A percentile compares a stretch with the other conserved stretches of the same genome.
Conservation (phyloP, 345 rosid genomes). For the Cardamine occulta region DNA sequence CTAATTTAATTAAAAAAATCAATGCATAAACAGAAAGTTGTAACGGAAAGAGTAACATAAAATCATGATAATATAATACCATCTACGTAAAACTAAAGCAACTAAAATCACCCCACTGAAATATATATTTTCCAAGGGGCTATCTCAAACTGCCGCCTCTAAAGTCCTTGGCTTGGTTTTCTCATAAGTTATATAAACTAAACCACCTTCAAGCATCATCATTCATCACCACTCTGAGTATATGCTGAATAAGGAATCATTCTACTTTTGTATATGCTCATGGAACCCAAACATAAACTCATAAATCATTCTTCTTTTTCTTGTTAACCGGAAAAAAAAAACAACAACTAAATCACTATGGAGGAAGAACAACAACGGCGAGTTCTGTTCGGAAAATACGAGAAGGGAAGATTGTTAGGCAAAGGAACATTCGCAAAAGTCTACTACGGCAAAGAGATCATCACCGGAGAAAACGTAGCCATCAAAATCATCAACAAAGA, state of each 20-base stretch:
- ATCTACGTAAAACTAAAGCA: background rate
- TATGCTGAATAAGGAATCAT: slow-evolving; percentile 21
- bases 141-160: background rate
- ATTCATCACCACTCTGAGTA: background rate
- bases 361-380: slow-evolving; percentile 48
- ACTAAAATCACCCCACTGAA: slow-evolving; percentile 6
- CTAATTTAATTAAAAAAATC: background rate
- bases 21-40: no score
- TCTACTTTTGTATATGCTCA: slow-evolving; percentile 23
- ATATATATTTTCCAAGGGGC: slow-evolving; percentile 25
- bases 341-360: background rate
- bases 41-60: background rate
- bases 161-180: background rate
- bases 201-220: slow-evolving; percentile 11
- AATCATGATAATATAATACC: background rate
- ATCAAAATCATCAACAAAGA: slow-evolving; percentile 69
- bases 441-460: slow-evolving; percentile 53
- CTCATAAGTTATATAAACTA: background rate
- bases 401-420: slow-evolving; percentile 73
- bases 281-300: slow-evolving; percentile 15
- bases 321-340: background rate
- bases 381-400: slow-evolving; percentile 63
- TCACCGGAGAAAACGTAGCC: slow-evolving; percentile 60
- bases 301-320: background rate
- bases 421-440: slow-evolving; percentile 89